Evolutionary conservation across 163 green algal species (phyloP), one percentile per base, ranked within the genome.

Genomic region (Chloromonas sp.): DNA sequence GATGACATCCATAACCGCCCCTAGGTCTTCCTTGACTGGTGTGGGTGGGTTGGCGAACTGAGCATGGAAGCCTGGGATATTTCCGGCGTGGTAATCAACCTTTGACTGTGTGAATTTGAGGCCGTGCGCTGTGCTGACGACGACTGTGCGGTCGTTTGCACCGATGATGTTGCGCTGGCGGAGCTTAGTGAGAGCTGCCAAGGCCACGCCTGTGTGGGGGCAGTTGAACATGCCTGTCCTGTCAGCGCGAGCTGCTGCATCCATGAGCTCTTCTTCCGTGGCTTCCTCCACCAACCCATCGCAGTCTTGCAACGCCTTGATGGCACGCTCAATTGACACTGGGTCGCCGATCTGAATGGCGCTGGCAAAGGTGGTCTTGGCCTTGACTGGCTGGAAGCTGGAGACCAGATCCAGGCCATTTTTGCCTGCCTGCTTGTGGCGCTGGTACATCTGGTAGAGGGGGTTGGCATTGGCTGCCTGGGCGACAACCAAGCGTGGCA

Each of bases 171-270:
- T 78, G 66, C 82, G 82, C 81, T 95, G 94, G 2, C 97, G 91
- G 77, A 99, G 93, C 94, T 99, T 99, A 86, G 94, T 98, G 58
- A 99, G 92, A 57, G 97, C 97, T n/a, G 96, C 93, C 58, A 99
- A 93, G 59, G 97, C 97, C 14, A 99, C 97, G 70, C 97, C 97
- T 15, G 97, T 99, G 94, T 99, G 97, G 14, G 97, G 97, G 92
- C 97, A 99, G 94, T 99, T 99, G 94, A 99, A 99, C 97, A 99
- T 99, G 88, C 97, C 97, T n/a, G 97, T 99, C 71, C 95, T 92
- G 89, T 99, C 97, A 5, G 95, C 97, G 36, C 95, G 92, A 1
- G 97, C 97, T 2, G 97, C 95, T 66, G 97, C 97, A 81, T 99
- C 97, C 97, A 99, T 99, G 15, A 99, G 93, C 92, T 99, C 97